A percentile compares a stretch with the other conserved stretches of the same genome.
Conservation (phyloP, 1,139 yeast species). For the Dujonia santamariae region DNA sequence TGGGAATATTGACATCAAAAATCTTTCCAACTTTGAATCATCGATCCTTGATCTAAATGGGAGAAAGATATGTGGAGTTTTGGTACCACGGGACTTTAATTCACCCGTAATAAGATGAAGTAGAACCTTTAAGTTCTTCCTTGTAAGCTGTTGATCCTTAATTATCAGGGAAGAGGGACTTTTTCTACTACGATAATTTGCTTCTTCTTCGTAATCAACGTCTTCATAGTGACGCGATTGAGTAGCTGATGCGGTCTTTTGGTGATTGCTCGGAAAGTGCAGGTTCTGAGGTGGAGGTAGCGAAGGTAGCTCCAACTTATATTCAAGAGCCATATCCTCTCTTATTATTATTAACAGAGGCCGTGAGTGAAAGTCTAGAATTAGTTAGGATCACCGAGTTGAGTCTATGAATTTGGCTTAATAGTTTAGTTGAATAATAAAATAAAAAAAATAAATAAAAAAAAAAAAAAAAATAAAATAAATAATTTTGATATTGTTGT, state of each 20-base stretch:
- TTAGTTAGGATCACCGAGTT: too few relatives aligned
- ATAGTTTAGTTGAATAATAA: too few relatives aligned
- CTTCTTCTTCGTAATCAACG: too few relatives aligned
- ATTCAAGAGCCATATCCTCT: slow-evolving; percentile 11
- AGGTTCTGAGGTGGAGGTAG: slow-evolving; percentile 15
- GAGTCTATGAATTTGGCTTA: too few relatives aligned
- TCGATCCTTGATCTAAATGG: slow-evolving; percentile 69
- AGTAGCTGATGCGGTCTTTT: neutral
- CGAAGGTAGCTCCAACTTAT: slow-evolving; percentile 25
- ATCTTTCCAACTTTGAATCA: slow-evolving; percentile 52
- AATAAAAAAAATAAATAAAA: too few relatives aligned
- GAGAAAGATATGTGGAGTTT: slow-evolving; percentile 60
- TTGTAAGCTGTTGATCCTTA: slow-evolving; percentile 45
- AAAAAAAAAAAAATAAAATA: too few relatives aligned
- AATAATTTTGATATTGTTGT: too few relatives aligned
- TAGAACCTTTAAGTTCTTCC: slow-evolving; percentile 62
- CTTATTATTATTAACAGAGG: too few relatives aligned
- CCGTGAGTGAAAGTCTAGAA: too few relatives aligned
- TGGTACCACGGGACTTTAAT: slow-evolving; percentile 53
- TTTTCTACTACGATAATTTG: neutral
- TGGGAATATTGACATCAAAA: slow-evolving; percentile 53
- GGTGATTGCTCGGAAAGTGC: neutral
- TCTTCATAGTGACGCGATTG: too few relatives aligned
- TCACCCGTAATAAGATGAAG: slow-evolving; percentile 66
- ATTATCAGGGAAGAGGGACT: slow-evolving; percentile 9